Base-by-base conservation (phyloP, 164 flowering plant species). In the Amborella trichopoda region DNA sequence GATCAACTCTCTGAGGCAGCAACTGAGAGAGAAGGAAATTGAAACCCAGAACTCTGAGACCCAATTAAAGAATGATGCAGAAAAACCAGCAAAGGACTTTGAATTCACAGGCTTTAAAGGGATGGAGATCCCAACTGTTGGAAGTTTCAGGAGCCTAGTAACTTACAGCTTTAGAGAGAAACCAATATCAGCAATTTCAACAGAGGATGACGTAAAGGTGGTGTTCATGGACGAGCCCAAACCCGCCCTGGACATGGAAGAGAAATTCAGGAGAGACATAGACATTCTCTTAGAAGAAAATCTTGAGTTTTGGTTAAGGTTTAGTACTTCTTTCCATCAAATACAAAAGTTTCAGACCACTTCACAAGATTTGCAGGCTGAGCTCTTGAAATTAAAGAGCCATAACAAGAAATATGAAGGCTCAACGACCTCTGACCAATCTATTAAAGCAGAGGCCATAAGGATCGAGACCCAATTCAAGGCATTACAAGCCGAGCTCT, bases 231-330 rank as follows among this genome's bases (percentile, higher is more conserved):
- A 49, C 19, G 56, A 59, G 44, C 40, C 47, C 12, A 58, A 23
- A 23, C 3, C 59, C 26, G 39, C 58, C 42, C 51, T 67, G 20
- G 13, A 64, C 13, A 48, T 65, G 4, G 81, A 76, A 62, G 80
- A 70, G 19, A 85, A 70, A 26, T 46, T 85, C 61, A 60, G 87
- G 12, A 49, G 62, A 9, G 71, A 68, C 34, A 75, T 81, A 26
- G 84, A 82, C 50, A 72, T 49, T 6, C 48, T 80, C 20, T 70
- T 86, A 19, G 95, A 76, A 59, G 86, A 74, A 38, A 80, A 86
- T 47, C 58, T 82, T 14, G 82, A 82, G 34, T 80, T 82, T 54
- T 82, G 91, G 89, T 48, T 80, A 59, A 76, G 91, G 56, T 82
- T 82, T 50, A 78, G 93, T 64, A 63, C 75, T 10, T 65, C 83